phyloP scores from a whole-genome alignment of 768 basidiomycete genomes.

The Tulasnella sp. region DNA sequence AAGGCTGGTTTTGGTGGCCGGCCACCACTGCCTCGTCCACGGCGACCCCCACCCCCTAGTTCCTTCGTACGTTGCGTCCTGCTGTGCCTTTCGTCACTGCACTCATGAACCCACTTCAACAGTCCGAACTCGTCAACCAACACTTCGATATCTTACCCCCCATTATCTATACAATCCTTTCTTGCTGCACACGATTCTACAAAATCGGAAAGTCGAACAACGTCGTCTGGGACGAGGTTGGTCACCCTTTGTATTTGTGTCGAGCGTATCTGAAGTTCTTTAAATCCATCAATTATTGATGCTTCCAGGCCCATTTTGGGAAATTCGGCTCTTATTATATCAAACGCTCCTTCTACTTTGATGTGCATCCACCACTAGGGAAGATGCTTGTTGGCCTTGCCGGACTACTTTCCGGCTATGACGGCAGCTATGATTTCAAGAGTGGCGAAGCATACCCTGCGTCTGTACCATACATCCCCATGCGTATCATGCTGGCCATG shows the following conservation, averaged over 20 bases:
- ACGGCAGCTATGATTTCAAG: conserved; percentile 88
- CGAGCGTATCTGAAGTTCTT: not conserved
- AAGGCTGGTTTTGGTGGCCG: conserved; percentile 27
- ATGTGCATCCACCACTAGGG: conserved; percentile 95
- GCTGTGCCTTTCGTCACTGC: conserved; percentile 7
- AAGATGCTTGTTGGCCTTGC: conserved; percentile 98
- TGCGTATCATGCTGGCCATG: conserved; percentile 87
- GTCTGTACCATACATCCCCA: conserved; percentile 79
- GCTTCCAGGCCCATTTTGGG: conserved; percentile 77
- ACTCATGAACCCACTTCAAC: not conserved
- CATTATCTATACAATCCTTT: conserved; percentile 78
- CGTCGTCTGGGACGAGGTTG: conserved; percentile 90
- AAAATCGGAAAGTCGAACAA: conserved; percentile 72
- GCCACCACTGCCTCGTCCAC: conserved; percentile 34
- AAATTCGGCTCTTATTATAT: conserved; percentile 98
- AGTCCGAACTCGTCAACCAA: conserved; percentile 69
- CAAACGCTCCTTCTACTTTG: conserved; percentile 98
- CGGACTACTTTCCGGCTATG: conserved; percentile 81
- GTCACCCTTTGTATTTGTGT: not conserved
- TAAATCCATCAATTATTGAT: not conserved
- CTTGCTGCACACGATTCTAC: conserved; percentile 92
- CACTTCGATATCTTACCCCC: conserved; percentile 70
- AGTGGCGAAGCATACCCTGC: conserved; percentile 78
- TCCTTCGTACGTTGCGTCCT: conserved; percentile 21
- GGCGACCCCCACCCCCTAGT: conserved; percentile 49